Conservation (phyloP, 2,329 filamentous ascomycete genomes). For the Pseudocercospora ulei region DNA sequence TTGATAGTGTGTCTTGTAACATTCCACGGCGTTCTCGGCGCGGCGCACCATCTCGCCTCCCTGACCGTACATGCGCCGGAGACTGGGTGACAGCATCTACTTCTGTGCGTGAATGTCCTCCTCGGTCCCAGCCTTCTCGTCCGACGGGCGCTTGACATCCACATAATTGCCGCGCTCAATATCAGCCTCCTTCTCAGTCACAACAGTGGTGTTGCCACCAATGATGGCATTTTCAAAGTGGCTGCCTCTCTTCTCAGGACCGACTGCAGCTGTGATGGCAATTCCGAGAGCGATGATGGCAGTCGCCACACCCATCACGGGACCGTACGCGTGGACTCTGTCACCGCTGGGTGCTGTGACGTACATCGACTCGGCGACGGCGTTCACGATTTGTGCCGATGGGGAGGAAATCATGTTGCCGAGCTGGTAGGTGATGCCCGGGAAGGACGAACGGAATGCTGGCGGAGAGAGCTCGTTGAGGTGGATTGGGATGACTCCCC, state of each 20-base stretch:
- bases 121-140: constrained; percentile 14
- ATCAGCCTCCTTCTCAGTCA: constrained; percentile 17
- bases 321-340: constrained; percentile 59
- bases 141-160: constrained; percentile 6
- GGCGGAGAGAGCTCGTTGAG: constrained; percentile 63
- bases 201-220: constrained; percentile 18
- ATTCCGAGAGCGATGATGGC: constrained; percentile 67
- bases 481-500: constrained; percentile 62
- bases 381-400: constrained; percentile 67
- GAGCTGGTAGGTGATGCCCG: constrained; percentile 56
- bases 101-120: constrained; percentile 5
- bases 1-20: too few relatives aligned
- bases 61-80: too few relatives aligned
- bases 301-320: constrained; percentile 64
- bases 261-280: constrained; percentile 55
- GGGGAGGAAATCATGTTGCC: constrained; percentile 67
- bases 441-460: constrained; percentile 61
- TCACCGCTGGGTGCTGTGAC: constrained; percentile 42
- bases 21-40: too few relatives aligned
- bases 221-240: constrained; percentile 53
- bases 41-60: too few relatives aligned
- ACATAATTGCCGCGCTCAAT: constrained; percentile 15
- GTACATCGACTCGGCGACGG: constrained; percentile 54
- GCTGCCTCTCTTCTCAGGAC: constrained; percentile 63
- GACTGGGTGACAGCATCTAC: too few relatives aligned